Base-by-base conservation (phyloP, 73 alveolate species). In the Paramecium biaurelia region DNA sequence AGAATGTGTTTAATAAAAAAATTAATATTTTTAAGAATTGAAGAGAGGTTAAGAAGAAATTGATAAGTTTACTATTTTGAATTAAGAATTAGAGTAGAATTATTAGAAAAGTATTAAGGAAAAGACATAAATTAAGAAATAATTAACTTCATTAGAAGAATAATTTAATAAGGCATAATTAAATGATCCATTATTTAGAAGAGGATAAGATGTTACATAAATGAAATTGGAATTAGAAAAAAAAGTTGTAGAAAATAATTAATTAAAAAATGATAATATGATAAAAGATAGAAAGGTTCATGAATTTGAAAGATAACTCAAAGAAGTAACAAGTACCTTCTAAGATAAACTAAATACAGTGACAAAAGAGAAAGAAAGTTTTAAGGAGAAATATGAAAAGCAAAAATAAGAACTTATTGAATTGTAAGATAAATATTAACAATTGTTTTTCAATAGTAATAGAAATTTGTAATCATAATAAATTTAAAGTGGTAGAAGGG, bases 141-240 rank as follows among this genome's bases (percentile, higher is more conserved):
- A 79, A 43, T 79, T 79, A 23, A 11, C 47, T 12, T 32, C 45
- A 2, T 79, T 79, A 34, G 90, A 79, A 24, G 90, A 79, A 79
- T 42, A 79, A 79, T 79, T 79, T 24, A 79, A 79, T 45, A 79
- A 79, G 18, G 90, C 90, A 11, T 41, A 41, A 79, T 79, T 79
- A 43, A 79, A 79, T 79, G 90, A 79, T 45, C 90, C 90, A 37
- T 47, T 79, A 43, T 79, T 79, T 26, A 79, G 90, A 45, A 79
- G 90, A 45, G 90, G 90, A 0, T 79, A 79, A 43, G 90, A 79
- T 79, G 90, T 79, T 23, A 79, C 76, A 3, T 79, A 79, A 47
- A 79, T 79, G 56, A 79, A 79, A n/a, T 43, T 79, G 28, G 90
- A 79, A 79, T 79, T 79, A 23, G 90, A 79, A 24, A 79, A 26